Evolutionary conservation across 2,329 filamentous ascomycete genomes (phyloP), one percentile per base, ranked within the genome.

Genomic region (Hypoxylon sp.): DNA sequence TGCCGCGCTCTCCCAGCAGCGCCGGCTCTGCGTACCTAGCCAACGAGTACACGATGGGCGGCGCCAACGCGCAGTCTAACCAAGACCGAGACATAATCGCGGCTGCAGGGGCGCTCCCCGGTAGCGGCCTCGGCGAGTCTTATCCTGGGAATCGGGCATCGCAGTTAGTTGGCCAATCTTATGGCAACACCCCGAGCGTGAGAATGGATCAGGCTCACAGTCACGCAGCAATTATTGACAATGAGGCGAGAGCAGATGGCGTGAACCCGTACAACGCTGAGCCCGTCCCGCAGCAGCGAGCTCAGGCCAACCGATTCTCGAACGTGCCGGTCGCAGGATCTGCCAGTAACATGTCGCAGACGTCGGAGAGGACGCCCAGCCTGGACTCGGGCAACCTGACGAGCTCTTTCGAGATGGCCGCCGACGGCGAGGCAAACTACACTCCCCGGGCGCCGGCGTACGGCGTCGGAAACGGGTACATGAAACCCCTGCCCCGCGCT

Each of bases 1-100:
- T 85, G 72, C 86, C 89, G 72, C 81, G 88, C 73, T 92, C 90
- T 72, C 89, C 90, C 60, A 91, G 90, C 81, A 96, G 91, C 81
- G 86, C 88, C 75, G 91, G 88, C 75, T 93, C 90, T 67, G 86
- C 83, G 63, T 77, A 77, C 67, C 64, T 73, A 69, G 65, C 65
- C 37, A 65, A 63, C 57, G 67, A 69, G 40, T 59, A 66, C 24
- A 48, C 60, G 38, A 63, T 60, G 48, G 61, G 65, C 24, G 67
- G 61, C 26, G 61, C 63, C 15, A 48, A 59, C 17, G 31, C 48
- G 45, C 64, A 64, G 11, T 51, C 33, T 27, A 62, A 65, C 48
- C 58, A 74, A 66, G 86, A 87, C 70, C 80, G 81, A 71, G 83
- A 87, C 70, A 74, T 85, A 68, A 79, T 84, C 65, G 85, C 83